Evolutionary conservation across 106 monocot species (phyloP).

Genomic region (Posidonia australis): DNA sequence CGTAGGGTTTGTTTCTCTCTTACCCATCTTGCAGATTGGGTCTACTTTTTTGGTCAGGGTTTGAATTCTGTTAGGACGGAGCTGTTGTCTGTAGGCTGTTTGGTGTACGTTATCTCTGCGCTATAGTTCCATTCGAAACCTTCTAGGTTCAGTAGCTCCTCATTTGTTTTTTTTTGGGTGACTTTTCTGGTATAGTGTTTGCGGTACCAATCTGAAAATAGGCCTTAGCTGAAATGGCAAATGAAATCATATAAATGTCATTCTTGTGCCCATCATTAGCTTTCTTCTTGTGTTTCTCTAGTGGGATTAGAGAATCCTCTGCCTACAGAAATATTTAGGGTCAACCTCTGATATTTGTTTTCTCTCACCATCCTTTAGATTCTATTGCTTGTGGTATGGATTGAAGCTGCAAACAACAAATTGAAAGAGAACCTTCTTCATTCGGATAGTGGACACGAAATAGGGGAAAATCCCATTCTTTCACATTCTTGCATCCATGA

Average conservation of each 20-base stretch:
- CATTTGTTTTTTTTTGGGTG: too few relatives aligned
- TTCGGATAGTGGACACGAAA: constrained; percentile 20
- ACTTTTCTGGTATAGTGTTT: too few relatives aligned
- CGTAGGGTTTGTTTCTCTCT: neutral
- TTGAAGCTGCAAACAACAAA: constrained; percentile 10
- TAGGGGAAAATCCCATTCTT: constrained; percentile 26
- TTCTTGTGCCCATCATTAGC: neutral
- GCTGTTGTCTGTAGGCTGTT: too few relatives aligned
- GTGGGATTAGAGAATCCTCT: neutral
- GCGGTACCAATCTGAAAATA: too few relatives aligned
- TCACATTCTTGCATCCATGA: constrained; percentile 98
- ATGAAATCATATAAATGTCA: neutral
- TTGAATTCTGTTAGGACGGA: too few relatives aligned
- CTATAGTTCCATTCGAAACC: too few relatives aligned
- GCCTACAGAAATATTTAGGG: neutral
- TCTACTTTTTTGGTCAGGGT: neutral
- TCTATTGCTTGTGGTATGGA: constrained; percentile 25
- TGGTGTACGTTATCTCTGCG: too few relatives aligned
- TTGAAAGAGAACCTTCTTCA: neutral
- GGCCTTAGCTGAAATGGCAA: too few relatives aligned
- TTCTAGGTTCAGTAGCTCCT: too few relatives aligned
- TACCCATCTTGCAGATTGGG: neutral
- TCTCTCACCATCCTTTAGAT: constrained; percentile 24
- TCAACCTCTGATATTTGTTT: neutral
- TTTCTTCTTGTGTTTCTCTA: neutral